Evolutionary conservation across 2,329 filamentous ascomycete genomes (phyloP).

Genomic region (Clonostachys chloroleuca): DNA sequence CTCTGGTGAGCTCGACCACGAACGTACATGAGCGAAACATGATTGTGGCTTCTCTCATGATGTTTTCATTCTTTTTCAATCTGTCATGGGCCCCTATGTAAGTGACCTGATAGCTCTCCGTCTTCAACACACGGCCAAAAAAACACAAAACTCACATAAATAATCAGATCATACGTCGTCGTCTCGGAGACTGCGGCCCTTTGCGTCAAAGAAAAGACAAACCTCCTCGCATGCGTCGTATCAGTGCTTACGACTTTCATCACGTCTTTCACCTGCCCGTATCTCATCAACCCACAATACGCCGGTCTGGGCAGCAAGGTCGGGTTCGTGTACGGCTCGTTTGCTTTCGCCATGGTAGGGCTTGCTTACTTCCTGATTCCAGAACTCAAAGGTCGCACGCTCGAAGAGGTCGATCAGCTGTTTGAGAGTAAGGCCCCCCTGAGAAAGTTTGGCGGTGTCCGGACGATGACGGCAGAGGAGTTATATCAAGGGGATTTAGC

Average conservation of each 20-base stretch:
- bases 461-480: too few relatives aligned
- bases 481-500: too few relatives aligned
- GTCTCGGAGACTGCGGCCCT: conserved; percentile 13
- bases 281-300: conserved; percentile 25
- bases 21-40: conserved; percentile 14
- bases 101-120: conserved; percentile 2
- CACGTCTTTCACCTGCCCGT: conserved; percentile 27
- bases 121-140: too few relatives aligned
- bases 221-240: conserved; percentile 15
- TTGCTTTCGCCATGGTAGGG: conserved; percentile 11
- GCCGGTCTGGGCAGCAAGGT: conserved; percentile 24
- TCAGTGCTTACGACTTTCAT: conserved; percentile 21
- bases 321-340: conserved; percentile 25
- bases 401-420: conserved; percentile 3
- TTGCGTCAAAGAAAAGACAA: conserved; percentile 22
- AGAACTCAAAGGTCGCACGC: conserved; percentile 18
- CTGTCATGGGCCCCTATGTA: conserved; percentile 18
- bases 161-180: conserved; percentile 14
- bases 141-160: not conserved
- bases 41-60: conserved; percentile 16
- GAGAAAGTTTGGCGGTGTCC: not conserved
- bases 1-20: conserved; percentile 5
- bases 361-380: conserved; percentile 24
- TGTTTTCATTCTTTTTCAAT: conserved; percentile 14
- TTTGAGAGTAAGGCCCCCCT: not conserved